Conservation (phyloP, 2,329 filamentous ascomycete species). For the Daldinia sp. region DNA sequence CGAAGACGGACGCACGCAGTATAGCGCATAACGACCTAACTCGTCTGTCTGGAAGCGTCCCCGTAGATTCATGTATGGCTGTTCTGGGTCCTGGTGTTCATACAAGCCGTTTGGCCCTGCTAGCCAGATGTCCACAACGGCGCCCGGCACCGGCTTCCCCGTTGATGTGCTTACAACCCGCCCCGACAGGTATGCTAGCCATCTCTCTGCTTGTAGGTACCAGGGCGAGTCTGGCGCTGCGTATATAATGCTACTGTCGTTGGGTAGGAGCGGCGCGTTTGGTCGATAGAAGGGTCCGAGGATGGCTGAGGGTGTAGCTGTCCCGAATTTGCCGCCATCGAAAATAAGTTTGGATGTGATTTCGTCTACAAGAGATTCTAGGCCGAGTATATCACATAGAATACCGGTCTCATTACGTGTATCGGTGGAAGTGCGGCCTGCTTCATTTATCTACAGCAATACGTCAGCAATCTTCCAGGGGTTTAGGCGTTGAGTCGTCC, state of each 20-base stretch:
- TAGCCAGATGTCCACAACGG: slow-evolving; percentile 81
- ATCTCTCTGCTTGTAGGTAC: slow-evolving; percentile 43
- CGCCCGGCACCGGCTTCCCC: slow-evolving; percentile 69
- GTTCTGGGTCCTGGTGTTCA: slow-evolving; percentile 76
- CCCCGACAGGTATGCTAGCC: slow-evolving; percentile 64
- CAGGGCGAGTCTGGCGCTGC: slow-evolving; percentile 54
- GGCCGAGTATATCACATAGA: slow-evolving; percentile 71
- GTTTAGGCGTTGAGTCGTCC: slow-evolving; percentile 40
- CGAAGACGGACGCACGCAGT: slow-evolving; percentile 67
- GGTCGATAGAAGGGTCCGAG: slow-evolving; percentile 86
- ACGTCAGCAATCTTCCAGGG: neutral
- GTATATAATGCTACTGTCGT: slow-evolving; percentile 72
- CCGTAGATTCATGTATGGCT: slow-evolving; percentile 77
- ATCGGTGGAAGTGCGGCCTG: slow-evolving; percentile 68
- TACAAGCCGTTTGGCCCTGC: slow-evolving; percentile 76
- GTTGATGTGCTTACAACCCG: slow-evolving; percentile 65
- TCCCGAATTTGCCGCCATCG: slow-evolving; percentile 64
- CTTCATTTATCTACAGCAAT: slow-evolving; percentile 64
- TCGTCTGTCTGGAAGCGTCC: slow-evolving; percentile 74
- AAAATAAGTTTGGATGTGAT: slow-evolving; percentile 69
- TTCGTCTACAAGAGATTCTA: slow-evolving; percentile 84
- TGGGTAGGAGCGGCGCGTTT: slow-evolving; percentile 73
- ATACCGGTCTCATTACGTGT: slow-evolving; percentile 74
- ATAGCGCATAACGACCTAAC: slow-evolving; percentile 69
- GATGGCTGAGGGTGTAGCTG: slow-evolving; percentile 77